A percentile compares a stretch with the other conserved stretches of the same genome.
Conservation (phyloP, 2,329 filamentous ascomycete genomes). For the Nectriaceae sp. region DNA sequence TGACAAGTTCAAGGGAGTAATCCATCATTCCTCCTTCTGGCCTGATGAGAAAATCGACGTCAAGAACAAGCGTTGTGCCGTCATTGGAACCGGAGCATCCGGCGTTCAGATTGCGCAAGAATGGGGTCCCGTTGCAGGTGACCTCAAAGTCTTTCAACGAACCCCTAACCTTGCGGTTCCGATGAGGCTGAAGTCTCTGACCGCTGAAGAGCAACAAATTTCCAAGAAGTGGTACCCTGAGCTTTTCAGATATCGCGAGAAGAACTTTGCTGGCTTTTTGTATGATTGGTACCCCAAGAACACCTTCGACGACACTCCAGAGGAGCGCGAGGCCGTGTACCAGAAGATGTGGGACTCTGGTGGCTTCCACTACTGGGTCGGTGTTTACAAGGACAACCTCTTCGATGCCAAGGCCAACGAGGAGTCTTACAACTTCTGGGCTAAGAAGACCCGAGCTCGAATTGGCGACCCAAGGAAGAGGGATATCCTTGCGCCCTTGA, state of each 20-base stretch:
- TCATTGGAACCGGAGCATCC: slow-evolving; percentile 66
- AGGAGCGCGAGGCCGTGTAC: slow-evolving; percentile 6
- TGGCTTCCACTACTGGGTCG: slow-evolving; percentile 5
- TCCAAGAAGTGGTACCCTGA: slow-evolving; percentile 49
- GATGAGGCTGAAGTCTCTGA: slow-evolving; percentile 54
- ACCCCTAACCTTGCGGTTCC: slow-evolving; percentile 67
- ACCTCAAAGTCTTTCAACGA: slow-evolving; percentile 64
- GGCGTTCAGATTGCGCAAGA: slow-evolving; percentile 67
- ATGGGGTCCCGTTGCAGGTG: slow-evolving; percentile 52
- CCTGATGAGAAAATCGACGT: slow-evolving; percentile 54
- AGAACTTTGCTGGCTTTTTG: slow-evolving; percentile 8
- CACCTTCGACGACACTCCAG: slow-evolving; percentile 6
- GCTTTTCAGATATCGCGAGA: slow-evolving; percentile 55
- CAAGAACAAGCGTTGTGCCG: slow-evolving; percentile 59
- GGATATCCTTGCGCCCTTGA: slow-evolving; percentile 3
- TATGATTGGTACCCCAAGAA: slow-evolving; percentile 1
- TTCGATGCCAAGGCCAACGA: slow-evolving; percentile 6
- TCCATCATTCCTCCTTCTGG: slow-evolving; percentile 3
- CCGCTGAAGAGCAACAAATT: slow-evolving; percentile 38
- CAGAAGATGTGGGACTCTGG: slow-evolving; percentile 10
- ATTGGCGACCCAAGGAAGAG: not conserved
- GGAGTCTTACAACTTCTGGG: slow-evolving; percentile 11
- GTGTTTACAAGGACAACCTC: slow-evolving; percentile 10
- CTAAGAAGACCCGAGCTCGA: slow-evolving; percentile 8
- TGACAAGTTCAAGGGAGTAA: slow-evolving; percentile 6